Base-by-base conservation (phyloP, 1,139 yeast species). In the Blastobotrys raffinosifermentans region DNA sequence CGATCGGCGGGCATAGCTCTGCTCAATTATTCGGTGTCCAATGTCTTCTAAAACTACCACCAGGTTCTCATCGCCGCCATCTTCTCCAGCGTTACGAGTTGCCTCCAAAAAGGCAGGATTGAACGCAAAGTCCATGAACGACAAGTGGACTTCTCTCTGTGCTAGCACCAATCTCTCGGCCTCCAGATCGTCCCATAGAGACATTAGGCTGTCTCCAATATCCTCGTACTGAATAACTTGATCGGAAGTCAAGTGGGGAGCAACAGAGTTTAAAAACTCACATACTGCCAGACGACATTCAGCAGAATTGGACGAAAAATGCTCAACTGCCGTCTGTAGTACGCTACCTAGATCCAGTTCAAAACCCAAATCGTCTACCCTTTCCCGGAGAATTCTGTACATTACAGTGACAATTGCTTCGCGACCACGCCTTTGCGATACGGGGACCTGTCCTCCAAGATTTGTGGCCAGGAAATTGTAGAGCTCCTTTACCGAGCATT, bases 1-100 rank as follows among this genome's bases (percentile, higher is more conserved):
- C 9, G 83, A 70, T 48, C 94, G 73, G 58, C 96, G 73, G 0
- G 84, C 79, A 38, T 59, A 67, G 1, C 93, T 61, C 51, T 43
- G 51, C 2, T 51, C 49, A 2, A 82, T 47, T 0, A 55, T 43
- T 2, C 52, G 54, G 21, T 42, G 31, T 20, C 57, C 55, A 16
- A 59, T 51, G 2, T 34, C 30, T 31, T 54, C 53, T 16, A 58
- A 39, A 4, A 37, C 23, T 10, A 34, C 40, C 8, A 48, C 35
- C 16, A 50, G 38, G 2, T 31, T 36, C 4, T 37, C 36, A 6
- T n/a, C 27, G 5, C 10, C 15, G 7, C 15, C 27, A n/a, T n/a
- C 13, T 25, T 32, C 42, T 11, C 70, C 31, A 1, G 44, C 44
- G 2, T 57, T 50, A n/a, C n/a, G n/a, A n/a, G n/a, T n/a, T n/a